phyloP scores from a whole-genome alignment of 1,284 basidiomycete species.

The Pulveroboletus sp. region DNA sequence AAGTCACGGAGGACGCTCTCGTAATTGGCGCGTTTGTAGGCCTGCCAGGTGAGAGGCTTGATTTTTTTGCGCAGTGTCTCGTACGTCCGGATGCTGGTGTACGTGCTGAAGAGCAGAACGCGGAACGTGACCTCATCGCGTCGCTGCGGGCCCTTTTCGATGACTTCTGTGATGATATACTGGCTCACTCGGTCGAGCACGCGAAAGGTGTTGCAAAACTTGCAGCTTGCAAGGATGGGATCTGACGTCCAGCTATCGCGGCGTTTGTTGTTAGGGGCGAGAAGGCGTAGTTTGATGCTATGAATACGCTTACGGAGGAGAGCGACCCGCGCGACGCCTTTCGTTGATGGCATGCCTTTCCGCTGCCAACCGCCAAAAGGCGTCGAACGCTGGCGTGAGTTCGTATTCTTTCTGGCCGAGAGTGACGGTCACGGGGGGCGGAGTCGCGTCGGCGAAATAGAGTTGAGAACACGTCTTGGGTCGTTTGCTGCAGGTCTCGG shows the following conservation, averaged over 20 bases:
- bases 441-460: constrained; percentile 7
- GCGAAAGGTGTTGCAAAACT: constrained; percentile 65
- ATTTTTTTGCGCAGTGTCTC: constrained; percentile 49
- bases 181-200: constrained; percentile 62
- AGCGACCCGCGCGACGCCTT: constrained; percentile 47
- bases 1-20: constrained; percentile 46
- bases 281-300: not conserved
- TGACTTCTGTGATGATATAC: constrained; percentile 58
- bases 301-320: constrained; percentile 47
- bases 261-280: constrained; percentile 18
- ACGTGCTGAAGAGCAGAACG: constrained; percentile 59
- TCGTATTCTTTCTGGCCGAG: constrained; percentile 41
- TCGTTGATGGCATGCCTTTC: constrained; percentile 60
- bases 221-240: constrained; percentile 46
- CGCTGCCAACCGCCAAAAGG: constrained; percentile 57
- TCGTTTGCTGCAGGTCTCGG: constrained; percentile 26
- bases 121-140: constrained; percentile 59
- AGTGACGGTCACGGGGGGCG: constrained; percentile 38
- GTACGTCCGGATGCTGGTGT: constrained; percentile 63
- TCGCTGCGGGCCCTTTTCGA: constrained; percentile 59
- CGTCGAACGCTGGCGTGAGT: constrained; percentile 57
- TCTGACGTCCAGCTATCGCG: constrained; percentile 57
- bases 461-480: constrained; percentile 25
- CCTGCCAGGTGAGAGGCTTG: constrained; percentile 53
- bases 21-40: constrained; percentile 51